A percentile compares a stretch with the other conserved stretches of the same genome.
Conservation (phyloP, 2,329 filamentous ascomycete genomes). For the Hypoxylon sp. region DNA sequence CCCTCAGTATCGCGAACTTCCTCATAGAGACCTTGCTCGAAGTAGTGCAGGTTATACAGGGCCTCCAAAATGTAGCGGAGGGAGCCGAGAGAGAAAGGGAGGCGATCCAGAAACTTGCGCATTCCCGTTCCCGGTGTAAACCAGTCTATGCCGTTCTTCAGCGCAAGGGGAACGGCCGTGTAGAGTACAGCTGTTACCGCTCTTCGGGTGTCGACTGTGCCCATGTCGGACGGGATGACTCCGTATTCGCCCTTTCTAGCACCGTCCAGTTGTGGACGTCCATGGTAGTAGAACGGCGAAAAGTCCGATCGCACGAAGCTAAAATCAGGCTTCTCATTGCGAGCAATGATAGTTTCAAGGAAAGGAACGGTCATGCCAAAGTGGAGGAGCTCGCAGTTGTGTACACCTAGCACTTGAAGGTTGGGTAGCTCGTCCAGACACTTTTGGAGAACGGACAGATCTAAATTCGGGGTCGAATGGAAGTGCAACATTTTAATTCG, state of each 20-base stretch:
- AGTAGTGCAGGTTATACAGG: constrained; percentile 39
- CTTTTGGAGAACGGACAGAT: constrained; percentile 38
- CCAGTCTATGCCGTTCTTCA: constrained; percentile 42
- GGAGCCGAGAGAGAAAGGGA: constrained; percentile 45
- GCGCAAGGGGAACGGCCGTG: constrained; percentile 34
- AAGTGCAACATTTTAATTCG: constrained; percentile 48
- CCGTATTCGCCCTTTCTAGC: constrained; percentile 47
- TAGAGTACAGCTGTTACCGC: constrained; percentile 42
- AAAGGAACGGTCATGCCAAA: constrained; percentile 45
- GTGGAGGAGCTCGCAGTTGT: constrained; percentile 53
- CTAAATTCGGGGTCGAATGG: constrained; percentile 48
- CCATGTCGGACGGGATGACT: constrained; percentile 43
- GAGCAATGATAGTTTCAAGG: constrained; percentile 37
- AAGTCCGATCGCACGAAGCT: constrained; percentile 35
- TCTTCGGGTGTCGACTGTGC: constrained; percentile 33
- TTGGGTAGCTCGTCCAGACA: constrained; percentile 44
- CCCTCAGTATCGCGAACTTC: background rate
- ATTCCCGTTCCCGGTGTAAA: constrained; percentile 49
- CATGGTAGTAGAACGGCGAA: constrained; percentile 47
- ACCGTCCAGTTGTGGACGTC: constrained; percentile 21
- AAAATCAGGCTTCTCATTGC: constrained; percentile 27
- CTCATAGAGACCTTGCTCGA: background rate
- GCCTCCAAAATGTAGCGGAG: constrained; percentile 44
- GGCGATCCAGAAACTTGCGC: constrained; percentile 48
- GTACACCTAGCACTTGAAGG: constrained; percentile 47